Conservation (phyloP, 2,329 filamentous ascomycete species). For the Aspergillus sp. region DNA sequence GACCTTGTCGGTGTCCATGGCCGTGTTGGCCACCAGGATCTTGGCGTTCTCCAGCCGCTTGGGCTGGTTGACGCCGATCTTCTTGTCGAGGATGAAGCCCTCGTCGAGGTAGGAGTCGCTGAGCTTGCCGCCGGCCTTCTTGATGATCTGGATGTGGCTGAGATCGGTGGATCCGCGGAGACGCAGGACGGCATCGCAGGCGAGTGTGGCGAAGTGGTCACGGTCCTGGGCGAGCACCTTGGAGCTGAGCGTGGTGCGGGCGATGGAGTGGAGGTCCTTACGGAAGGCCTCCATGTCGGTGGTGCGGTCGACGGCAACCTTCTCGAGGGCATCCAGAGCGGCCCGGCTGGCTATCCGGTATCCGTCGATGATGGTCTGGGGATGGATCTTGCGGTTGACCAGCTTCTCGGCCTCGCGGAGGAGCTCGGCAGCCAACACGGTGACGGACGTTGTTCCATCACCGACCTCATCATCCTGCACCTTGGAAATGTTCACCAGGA, state of each 20-base stretch:
- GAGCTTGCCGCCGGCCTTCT: slow-evolving; percentile 97
- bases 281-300: slow-evolving; percentile 78
- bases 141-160: slow-evolving; percentile 98
- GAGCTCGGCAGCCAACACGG: slow-evolving; percentile 90
- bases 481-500: slow-evolving; percentile 98
- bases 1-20: slow-evolving; percentile 99
- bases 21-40: slow-evolving; percentile 95
- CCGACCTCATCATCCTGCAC: slow-evolving; percentile 98
- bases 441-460: slow-evolving; percentile 96
- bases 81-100: slow-evolving; percentile 98
- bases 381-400: slow-evolving; percentile 97
- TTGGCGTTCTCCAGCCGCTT: slow-evolving; percentile 97
- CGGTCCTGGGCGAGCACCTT: slow-evolving; percentile 95
- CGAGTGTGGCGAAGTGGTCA: slow-evolving; percentile 84
- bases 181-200: slow-evolving; percentile 85
- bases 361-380: slow-evolving; percentile 98
- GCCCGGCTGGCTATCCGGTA: slow-evolving; percentile 95
- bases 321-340: slow-evolving; percentile 78
- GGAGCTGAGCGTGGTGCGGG: slow-evolving; percentile 91
- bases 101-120: slow-evolving; percentile 97
- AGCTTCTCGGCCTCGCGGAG: slow-evolving; percentile 95
- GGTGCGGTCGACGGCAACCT: slow-evolving; percentile 86
- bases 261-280: slow-evolving; percentile 85
- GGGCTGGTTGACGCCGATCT: slow-evolving; percentile 97
- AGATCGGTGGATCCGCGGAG: slow-evolving; percentile 89